A percentile compares a stretch with the other conserved stretches of the same genome.
Evolutionary conservation across 1,139 yeast species (phyloP).

Genomic region (Pichia cactophila): DNA sequence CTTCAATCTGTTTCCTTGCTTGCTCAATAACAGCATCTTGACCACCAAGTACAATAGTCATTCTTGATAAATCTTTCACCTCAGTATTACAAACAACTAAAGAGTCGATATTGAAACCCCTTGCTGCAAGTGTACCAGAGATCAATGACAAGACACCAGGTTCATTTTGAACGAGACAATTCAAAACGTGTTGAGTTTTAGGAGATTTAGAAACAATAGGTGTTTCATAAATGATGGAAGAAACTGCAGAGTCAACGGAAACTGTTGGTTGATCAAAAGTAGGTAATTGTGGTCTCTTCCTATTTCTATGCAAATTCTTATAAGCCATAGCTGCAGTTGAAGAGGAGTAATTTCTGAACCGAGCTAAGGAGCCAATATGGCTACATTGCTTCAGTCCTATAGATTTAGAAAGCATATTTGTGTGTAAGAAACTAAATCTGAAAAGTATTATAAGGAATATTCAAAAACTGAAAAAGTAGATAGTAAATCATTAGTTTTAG

Average conservation of each 20-base stretch:
- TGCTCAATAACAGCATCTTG: slow-evolving; percentile 96
- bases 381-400: slow-evolving; percentile 7
- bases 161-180: slow-evolving; percentile 96
- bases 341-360: slow-evolving; percentile 28
- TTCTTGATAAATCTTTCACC: slow-evolving; percentile 88
- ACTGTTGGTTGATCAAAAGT: slow-evolving; percentile 92
- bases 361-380: slow-evolving; percentile 8
- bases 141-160: slow-evolving; percentile 95
- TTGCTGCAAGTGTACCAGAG: slow-evolving; percentile 92
- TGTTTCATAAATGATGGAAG: slow-evolving; percentile 89
- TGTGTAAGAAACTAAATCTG: background rate
- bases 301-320: slow-evolving; percentile 81
- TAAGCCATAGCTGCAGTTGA: slow-evolving; percentile 95
- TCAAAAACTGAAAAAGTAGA: background rate
- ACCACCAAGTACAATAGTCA: slow-evolving; percentile 93
- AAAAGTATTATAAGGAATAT: background rate
- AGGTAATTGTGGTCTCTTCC: slow-evolving; percentile 85
- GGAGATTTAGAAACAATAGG: slow-evolving; percentile 69
- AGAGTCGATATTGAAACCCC: slow-evolving; percentile 97
- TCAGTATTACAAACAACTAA: slow-evolving; percentile 95
- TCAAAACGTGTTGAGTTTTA: slow-evolving; percentile 77
- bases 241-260: slow-evolving; percentile 94
- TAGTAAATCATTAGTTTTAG: background rate
- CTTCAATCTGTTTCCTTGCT: slow-evolving; percentile 98
- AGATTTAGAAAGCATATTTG: slow-evolving; percentile 7